Evolutionary conservation across 768 basidiomycete genomes (phyloP), one percentile per base, ranked within the genome.

Genomic region (Krasilnikovozyma curviuscula): DNA sequence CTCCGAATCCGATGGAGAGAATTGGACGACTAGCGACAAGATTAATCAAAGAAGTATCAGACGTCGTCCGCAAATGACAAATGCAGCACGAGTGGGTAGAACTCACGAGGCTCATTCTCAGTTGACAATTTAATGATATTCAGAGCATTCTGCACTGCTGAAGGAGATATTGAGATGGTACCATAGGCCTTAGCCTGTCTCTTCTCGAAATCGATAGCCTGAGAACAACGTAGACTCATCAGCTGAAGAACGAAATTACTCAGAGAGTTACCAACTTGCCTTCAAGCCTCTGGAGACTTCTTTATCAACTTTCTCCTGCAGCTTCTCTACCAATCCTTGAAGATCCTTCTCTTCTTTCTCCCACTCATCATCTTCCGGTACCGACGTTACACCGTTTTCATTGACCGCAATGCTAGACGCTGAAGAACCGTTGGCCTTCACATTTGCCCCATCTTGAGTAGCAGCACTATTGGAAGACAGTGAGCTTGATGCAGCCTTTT

Each of bases 251-350:
- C n/a, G n/a, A n/a, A n/a, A n/a, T n/a, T n/a, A n/a, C n/a, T 14
- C 13, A 16, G 23, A 27, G 16, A 39, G 23, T 25, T 35, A 19
- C 5, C 6, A 8, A 51, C 66, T 19, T 56, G 80, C 89, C 76
- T 82, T 83, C 54, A 81, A 52, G 9, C 73, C 66, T 49, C 77
- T 71, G 5, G 68, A 64, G 48, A 89, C 75, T 57, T 93, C 91
- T 61, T 78, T 86, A 62, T 91, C 83, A 5, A 74, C 81, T 60
- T 77, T 86, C 18, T 89, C 84, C 58, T 91, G 84, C 40, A 79
- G 68, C 57, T 75, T 79, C 54, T 91, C 85, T 1, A 91, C 74
- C 40, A 85, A 58, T 39, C 63, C 66, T 65, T 88, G 85, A 43
- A 85, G 67, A 27, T 70, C 68, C 21, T 55, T 53, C 49, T 62